Evolutionary conservation across 1,284 basidiomycete genomes (phyloP).

Genomic region (Trichosporon sp.): DNA sequence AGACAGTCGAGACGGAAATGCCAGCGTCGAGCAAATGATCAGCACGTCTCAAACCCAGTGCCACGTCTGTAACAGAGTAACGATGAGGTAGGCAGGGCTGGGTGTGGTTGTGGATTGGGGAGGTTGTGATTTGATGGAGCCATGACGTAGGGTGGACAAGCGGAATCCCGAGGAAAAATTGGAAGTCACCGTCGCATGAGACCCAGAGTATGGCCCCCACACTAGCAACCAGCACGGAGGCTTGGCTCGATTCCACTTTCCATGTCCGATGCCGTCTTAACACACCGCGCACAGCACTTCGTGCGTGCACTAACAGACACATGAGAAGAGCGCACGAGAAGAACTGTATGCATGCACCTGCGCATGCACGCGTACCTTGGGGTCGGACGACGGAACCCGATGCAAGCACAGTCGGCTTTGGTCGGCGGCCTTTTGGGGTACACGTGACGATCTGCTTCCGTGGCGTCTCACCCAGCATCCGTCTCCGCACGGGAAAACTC

Average conservation of each 20-base stretch:
- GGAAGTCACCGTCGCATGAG: slow-evolving; percentile 11
- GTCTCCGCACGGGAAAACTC: slow-evolving; percentile 18
- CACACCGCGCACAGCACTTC: not conserved
- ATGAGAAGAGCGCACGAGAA: too few relatives aligned
- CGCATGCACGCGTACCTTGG: not conserved
- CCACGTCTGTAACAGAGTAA: not conserved
- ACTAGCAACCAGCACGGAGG: not conserved
- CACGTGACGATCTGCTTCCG: slow-evolving; percentile 19
- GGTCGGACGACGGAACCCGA: slow-evolving; percentile 10
- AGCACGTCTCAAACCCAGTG: not conserved
- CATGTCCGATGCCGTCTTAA: not conserved
- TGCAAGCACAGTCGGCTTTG: slow-evolving; percentile 11
- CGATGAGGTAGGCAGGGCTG: not conserved
- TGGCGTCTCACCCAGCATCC: slow-evolving; percentile 14
- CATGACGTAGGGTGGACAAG: not conserved
- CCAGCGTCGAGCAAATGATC: not conserved
- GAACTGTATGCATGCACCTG: not conserved
- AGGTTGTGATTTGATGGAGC: not conserved
- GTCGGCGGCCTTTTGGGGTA: slow-evolving; percentile 20
- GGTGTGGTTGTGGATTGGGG: not conserved
- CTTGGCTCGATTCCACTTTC: not conserved
- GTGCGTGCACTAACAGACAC: not conserved
- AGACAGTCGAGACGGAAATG: not conserved
- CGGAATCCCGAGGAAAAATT: slow-evolving; percentile 12
- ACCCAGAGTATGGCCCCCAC: not conserved